These are phyloP conservation scores for Quercus berberidifolia DNA, from an alignment of 306 rosid genomes.

Conservation along the genomic window DNA sequence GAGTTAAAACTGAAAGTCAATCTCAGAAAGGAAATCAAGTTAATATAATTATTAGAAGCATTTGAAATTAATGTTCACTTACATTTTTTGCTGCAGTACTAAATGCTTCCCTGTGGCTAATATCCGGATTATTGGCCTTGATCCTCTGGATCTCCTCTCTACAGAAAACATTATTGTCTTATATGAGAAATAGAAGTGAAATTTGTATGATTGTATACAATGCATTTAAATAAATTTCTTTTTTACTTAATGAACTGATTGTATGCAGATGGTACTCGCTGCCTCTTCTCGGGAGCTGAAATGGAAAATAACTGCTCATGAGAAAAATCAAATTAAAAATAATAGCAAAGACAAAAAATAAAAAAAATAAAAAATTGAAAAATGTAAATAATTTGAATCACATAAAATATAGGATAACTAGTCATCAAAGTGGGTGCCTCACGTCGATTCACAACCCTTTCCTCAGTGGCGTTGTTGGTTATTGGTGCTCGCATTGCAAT, in stretches of 20 bases:
- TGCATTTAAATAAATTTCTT: not conserved
- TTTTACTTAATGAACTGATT: constrained; percentile 97
- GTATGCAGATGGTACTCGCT: constrained; percentile 99
- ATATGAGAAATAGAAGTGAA: not conserved
- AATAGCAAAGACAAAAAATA: not conserved
- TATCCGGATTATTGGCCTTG: constrained; percentile 94
- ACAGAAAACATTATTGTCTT: constrained; percentile 11
- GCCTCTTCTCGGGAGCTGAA: constrained; percentile 99
- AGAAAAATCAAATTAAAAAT: not conserved
- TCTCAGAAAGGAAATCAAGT: not conserved
- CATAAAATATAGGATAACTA: not conserved
- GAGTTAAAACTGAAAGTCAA: not conserved
- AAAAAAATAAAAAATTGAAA: not conserved
- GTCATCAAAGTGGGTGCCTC: constrained; percentile 25
- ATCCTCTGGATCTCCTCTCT: constrained; percentile 99
- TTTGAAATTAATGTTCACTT: not conserved
- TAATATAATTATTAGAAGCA: not conserved
- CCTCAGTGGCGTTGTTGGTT: constrained; percentile 40
- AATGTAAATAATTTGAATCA: not conserved
- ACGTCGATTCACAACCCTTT: constrained; percentile 79
- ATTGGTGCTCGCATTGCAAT: constrained; percentile 67
- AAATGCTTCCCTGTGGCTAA: constrained; percentile 95
- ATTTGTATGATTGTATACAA: not conserved
- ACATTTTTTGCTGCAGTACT: constrained; percentile 98
- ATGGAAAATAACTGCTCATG: constrained; percentile 60